phyloP scores from a whole-genome alignment of 2,329 filamentous ascomycete genomes.

The Nothopassalora personata region DNA sequence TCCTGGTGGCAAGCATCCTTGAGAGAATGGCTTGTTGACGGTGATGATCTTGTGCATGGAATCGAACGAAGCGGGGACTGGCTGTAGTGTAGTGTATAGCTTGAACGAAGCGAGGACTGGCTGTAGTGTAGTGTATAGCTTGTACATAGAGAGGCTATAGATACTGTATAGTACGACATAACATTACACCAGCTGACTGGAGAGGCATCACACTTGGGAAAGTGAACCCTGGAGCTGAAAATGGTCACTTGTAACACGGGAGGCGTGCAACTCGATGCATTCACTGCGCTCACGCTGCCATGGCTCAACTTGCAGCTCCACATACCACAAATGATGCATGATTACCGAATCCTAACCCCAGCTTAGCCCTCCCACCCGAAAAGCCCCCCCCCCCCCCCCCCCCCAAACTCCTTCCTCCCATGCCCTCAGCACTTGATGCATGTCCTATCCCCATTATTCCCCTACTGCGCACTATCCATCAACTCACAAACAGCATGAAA shows the following conservation, averaged over 20 bases:
- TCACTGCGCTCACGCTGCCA: too few relatives aligned
- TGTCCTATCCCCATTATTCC: background rate
- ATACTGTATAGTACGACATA: background rate
- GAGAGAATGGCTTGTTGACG: background rate
- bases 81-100: background rate
- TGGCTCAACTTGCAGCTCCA: too few relatives aligned
- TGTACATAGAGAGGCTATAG: background rate
- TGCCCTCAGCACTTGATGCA: conserved; percentile 1
- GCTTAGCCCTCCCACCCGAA: too few relatives aligned
- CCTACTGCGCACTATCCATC: conserved; percentile 22
- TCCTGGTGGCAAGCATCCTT: background rate
- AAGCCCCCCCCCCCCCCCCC: too few relatives aligned
- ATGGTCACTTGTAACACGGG: too few relatives aligned
- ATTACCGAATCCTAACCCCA: too few relatives aligned
- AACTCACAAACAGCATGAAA: conserved; percentile 33
- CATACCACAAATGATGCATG: too few relatives aligned
- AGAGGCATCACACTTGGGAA: too few relatives aligned
- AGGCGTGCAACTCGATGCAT: too few relatives aligned
- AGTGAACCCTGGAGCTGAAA: too few relatives aligned
- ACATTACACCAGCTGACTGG: background rate
- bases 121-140: background rate
- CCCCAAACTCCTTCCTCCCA: background rate
- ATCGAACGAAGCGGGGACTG: background rate
- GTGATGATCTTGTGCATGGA: background rate
- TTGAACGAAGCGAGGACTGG: background rate